Evolutionary conservation across 306 rosid genomes (phyloP).

Genomic region (Spatholobus suberectus): DNA sequence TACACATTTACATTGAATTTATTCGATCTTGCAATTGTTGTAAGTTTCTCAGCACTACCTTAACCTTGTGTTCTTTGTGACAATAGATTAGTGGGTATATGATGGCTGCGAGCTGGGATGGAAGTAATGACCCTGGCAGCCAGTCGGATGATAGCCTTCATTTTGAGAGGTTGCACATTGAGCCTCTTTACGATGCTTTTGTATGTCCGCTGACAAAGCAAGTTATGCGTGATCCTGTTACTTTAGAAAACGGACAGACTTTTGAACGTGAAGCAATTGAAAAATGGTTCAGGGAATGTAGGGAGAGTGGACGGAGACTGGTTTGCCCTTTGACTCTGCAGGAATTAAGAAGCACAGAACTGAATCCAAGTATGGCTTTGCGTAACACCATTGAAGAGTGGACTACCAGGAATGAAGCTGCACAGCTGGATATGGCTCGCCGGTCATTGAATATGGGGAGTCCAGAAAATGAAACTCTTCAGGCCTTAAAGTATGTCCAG

Average conservation of each 20-base stretch:
- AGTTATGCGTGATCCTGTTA: constrained; percentile 95
- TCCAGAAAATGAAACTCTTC: constrained; percentile 75
- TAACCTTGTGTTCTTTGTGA: constrained; percentile 38
- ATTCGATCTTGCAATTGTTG: background rate
- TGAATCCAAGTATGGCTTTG: constrained; percentile 96
- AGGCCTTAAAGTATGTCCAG: constrained; percentile 75
- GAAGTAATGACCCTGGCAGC: constrained; percentile 80
- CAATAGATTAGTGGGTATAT: constrained; percentile 47
- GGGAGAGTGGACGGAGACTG: constrained; percentile 80
- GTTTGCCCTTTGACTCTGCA: constrained; percentile 81
- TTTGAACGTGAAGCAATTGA: constrained; percentile 94
- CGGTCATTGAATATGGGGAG: constrained; percentile 69
- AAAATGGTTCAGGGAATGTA: constrained; percentile 95
- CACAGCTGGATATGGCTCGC: constrained; percentile 93
- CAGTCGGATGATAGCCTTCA: constrained; percentile 84
- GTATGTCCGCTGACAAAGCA: constrained; percentile 92
- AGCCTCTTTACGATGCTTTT: constrained; percentile 92
- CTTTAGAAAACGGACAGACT: constrained; percentile 87
- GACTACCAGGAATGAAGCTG: constrained; percentile 96
- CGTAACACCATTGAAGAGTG: constrained; percentile 99
- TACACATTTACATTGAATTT: background rate
- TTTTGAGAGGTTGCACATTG: constrained; percentile 76
- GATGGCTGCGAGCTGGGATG: constrained; percentile 93
- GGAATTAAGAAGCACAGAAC: constrained; percentile 66
- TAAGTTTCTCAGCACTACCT: background rate